These are phyloP conservation scores for Hortiboletus campestris DNA, from an alignment of 768 basidiomycete species.

Conservation along the genomic window DNA sequence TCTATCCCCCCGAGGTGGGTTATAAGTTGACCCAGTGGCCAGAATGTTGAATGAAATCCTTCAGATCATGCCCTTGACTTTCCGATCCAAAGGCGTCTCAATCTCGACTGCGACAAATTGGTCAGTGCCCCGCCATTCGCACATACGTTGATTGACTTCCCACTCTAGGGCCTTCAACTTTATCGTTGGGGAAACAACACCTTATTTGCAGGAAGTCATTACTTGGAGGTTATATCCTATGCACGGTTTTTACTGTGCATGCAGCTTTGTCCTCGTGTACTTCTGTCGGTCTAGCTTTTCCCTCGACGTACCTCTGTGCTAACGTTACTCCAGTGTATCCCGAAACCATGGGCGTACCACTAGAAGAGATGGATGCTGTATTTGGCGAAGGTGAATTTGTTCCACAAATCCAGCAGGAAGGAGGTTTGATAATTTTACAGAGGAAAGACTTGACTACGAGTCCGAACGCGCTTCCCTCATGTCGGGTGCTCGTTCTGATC, in stretches of 20 bases:
- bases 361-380: slow-evolving; percentile 89
- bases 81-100: slow-evolving; percentile 95
- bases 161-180: slow-evolving; percentile 72
- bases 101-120: slow-evolving; percentile 88
- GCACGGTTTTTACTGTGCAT: slow-evolving; percentile 90
- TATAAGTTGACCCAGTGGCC: slow-evolving; percentile 1
- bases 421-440: slow-evolving; percentile 27
- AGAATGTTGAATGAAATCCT: slow-evolving; percentile 1
- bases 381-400: slow-evolving; percentile 74
- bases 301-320: neutral
- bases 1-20: slow-evolving; percentile 79
- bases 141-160: slow-evolving; percentile 10
- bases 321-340: slow-evolving; percentile 60
- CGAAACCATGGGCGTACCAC: slow-evolving; percentile 80
- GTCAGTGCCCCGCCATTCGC: slow-evolving; percentile 18
- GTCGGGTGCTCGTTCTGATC: slow-evolving; percentile 37
- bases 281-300: slow-evolving; percentile 53
- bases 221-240: slow-evolving; percentile 92
- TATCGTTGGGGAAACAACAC: slow-evolving; percentile 85
- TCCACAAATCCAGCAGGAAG: slow-evolving; percentile 11
- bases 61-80: slow-evolving; percentile 84
- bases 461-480: slow-evolving; percentile 60
- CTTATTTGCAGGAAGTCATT: slow-evolving; percentile 82
- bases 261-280: slow-evolving; percentile 84
- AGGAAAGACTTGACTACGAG: slow-evolving; percentile 66